Evolutionary conservation across 768 basidiomycete genomes (phyloP).

Genomic region (Agaricus blazei): DNA sequence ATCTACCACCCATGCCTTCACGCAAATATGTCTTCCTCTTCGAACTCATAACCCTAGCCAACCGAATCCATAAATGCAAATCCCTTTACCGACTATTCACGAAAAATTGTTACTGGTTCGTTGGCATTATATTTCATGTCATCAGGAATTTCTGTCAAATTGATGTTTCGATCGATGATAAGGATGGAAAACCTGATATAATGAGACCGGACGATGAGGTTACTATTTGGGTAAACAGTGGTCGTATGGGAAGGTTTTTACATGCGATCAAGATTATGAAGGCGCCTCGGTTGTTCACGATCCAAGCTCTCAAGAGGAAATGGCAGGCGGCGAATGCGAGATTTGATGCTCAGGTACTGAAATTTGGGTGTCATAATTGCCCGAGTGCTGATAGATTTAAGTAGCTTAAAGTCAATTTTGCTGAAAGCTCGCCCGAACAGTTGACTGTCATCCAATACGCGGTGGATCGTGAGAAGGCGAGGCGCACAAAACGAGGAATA

Average conservation of each 20-base stretch:
- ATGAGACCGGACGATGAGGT: neutral
- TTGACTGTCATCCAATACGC: neutral
- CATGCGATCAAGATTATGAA: neutral
- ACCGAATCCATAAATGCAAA: neutral
- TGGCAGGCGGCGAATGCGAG: neutral
- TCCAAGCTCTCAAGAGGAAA: neutral
- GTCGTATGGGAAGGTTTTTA: neutral
- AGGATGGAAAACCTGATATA: neutral
- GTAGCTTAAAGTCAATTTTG: neutral
- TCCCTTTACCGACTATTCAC: neutral
- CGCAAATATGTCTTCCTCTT: neutral
- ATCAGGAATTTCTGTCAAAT: neutral
- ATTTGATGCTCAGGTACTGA: neutral
- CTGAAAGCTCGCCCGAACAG: neutral
- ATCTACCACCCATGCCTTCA: neutral
- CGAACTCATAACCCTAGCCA: neutral
- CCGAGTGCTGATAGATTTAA: neutral
- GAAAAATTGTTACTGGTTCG: conserved; percentile 6
- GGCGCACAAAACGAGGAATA: no score
- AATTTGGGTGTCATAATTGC: neutral
- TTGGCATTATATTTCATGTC: neutral
- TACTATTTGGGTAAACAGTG: neutral
- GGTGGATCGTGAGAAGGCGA: neutral
- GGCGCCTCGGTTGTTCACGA: neutral
- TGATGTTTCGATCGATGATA: neutral